These are phyloP conservation scores for Brassica carinata DNA, from an alignment of 345 rosid genomes.

Conservation along the genomic window DNA sequence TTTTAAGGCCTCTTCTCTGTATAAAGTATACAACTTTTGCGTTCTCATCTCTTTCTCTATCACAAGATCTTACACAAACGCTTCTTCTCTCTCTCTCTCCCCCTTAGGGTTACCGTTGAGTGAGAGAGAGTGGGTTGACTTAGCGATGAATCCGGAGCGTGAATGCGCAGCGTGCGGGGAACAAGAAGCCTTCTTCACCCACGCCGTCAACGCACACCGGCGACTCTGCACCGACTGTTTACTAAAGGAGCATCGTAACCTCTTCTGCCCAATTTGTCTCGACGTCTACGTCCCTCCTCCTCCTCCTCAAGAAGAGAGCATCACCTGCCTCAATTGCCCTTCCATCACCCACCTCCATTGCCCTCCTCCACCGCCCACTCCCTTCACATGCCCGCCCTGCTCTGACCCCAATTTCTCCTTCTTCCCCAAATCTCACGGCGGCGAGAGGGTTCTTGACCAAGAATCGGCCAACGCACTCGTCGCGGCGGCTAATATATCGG, in stretches of 20 bases:
- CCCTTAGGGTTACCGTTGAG: conserved; percentile 15
- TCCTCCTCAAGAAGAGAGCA: conserved; percentile 31
- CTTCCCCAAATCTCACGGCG: conserved; percentile 34
- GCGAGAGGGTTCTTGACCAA: conserved; percentile 5
- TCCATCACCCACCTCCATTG: conserved; percentile 49
- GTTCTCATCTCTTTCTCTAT: conserved; percentile 9
- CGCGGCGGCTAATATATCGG: conserved; percentile 52
- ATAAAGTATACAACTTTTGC: conserved; percentile 9
- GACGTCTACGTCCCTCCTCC: conserved; percentile 8
- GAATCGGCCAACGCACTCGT: conserved; percentile 49
- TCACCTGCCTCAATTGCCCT: conserved; percentile 53
- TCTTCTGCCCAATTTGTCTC: conserved; percentile 59
- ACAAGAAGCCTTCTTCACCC: conserved; percentile 42
- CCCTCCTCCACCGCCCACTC: conserved; percentile 27
- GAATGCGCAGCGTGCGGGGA: conserved; percentile 47
- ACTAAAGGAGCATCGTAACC: conserved; percentile 47
- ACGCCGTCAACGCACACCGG: conserved; percentile 43
- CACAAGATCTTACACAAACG: conserved; percentile 30
- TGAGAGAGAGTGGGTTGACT: neutral
- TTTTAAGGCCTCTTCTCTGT: neutral
- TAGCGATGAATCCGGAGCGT: conserved; percentile 40
- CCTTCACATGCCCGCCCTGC: conserved; percentile 54
- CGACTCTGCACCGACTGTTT: conserved; percentile 59
- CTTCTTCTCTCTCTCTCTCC: conserved; percentile 1
- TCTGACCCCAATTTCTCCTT: conserved; percentile 51